Evolutionary conservation across 441 rosid genomes (phyloP), one percentile per base, ranked within the genome.

Genomic region (Aleurites moluccanus): DNA sequence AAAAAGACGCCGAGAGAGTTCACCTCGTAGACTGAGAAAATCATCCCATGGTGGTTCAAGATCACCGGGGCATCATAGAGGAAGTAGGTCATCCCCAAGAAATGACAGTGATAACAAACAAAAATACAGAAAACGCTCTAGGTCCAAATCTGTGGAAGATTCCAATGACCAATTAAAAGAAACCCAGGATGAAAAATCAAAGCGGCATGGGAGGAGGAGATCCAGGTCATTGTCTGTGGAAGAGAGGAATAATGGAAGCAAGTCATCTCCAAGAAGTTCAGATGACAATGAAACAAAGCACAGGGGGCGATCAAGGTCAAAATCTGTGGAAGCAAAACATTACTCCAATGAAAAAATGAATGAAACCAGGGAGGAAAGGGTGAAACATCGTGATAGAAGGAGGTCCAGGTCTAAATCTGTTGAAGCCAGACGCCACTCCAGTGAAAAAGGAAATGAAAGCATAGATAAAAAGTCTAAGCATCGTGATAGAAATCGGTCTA

Each of bases 221-320:
- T 86, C 93, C 14, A 89, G 96, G 83, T 91, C 97, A 64, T 72
- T 81, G 47, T 88, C 96, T 74, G 77, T 64, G 63, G 98, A 90
- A 75, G 86, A 57, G 61, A 72, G 65, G 75, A 76, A 78, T 77
- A 77, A 61, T 73, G 79, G 57, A 77, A 86, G 81, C 71, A 74
- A 77, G 78, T 75, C 83, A 20, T 79, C 91, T 28, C 82, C 67
- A 15, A 79, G 72, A 78, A 82, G 83, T 82, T 75, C 79, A 23
- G 87, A 78, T 73, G 92, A 81, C 74, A 82, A 83, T 67, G 87
- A 80, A 73, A 79, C 78, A 80, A 90, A 86, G 64, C 80, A 79
- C 18, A 85, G 81, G 76, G 74, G 77, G 81, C 84, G 78, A 73
- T 90, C 93, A 64, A 80, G 88, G 83, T 86, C 91, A 61, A 79